phyloP scores from a whole-genome alignment of 1,139 yeast genomes.

The Lodderomyces beijingensis region DNA sequence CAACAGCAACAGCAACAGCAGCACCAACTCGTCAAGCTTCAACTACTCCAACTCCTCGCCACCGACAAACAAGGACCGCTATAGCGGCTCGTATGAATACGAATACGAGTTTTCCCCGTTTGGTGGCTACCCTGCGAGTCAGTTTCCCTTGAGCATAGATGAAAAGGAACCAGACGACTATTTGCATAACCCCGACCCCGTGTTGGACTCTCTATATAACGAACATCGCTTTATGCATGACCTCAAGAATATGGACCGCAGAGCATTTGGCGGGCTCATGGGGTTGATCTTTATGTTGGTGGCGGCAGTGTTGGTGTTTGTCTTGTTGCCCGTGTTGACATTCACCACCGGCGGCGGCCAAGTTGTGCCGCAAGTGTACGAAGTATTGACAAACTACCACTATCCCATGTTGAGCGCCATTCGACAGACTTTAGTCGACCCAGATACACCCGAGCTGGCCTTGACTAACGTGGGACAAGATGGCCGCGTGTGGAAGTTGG shows the following conservation, averaged over 20 bases:
- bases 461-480: conserved; percentile 38
- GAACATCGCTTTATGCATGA: conserved; percentile 57
- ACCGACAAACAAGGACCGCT: neutral
- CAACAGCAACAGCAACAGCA: neutral
- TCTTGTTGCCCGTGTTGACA: conserved; percentile 70
- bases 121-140: conserved; percentile 90
- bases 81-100: neutral
- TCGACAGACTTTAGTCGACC: conserved; percentile 62
- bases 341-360: conserved; percentile 43
- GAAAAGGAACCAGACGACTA: conserved; percentile 93
- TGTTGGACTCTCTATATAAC: conserved; percentile 76
- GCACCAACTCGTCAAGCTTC: conserved; percentile 4
- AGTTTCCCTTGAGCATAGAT: conserved; percentile 80
- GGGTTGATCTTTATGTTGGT: conserved; percentile 49
- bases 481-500: conserved; percentile 67
- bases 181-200: conserved; percentile 89
- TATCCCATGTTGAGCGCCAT: conserved; percentile 63
- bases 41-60: neutral
- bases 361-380: conserved; percentile 28
- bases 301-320: conserved; percentile 63
- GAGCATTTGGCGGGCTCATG: conserved; percentile 53
- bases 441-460: conserved; percentile 68
- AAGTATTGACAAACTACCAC: conserved; percentile 48
- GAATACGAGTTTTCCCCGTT: conserved; percentile 61
- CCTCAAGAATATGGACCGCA: conserved; percentile 54